Evolutionary conservation across 2,329 filamentous ascomycete genomes (phyloP).

Genomic region (Aureobasidium zeae): DNA sequence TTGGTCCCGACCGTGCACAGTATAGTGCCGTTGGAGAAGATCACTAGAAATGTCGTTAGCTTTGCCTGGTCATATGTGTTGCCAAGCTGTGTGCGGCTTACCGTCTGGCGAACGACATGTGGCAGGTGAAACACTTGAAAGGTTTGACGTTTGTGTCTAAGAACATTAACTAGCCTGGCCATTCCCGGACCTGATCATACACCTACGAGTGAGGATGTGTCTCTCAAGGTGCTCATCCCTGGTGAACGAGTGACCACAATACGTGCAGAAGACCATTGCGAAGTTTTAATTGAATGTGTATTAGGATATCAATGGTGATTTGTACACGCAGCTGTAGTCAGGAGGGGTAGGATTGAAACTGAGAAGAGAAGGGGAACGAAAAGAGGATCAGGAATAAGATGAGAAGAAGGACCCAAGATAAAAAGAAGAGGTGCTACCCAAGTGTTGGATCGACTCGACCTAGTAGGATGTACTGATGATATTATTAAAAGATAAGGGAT

Average conservation of each 20-base stretch:
- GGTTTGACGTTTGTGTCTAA: constrained; percentile 47
- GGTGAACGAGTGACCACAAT: constrained; percentile 45
- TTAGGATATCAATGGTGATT: constrained; percentile 18
- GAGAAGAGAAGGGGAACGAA: constrained; percentile 4
- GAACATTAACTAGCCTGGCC: background rate
- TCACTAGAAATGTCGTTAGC: constrained; percentile 30
- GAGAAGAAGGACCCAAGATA: constrained; percentile 1
- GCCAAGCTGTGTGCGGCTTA: constrained; percentile 24
- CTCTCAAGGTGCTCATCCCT: constrained; percentile 45
- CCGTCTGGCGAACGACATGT: constrained; percentile 46
- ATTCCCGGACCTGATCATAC: background rate
- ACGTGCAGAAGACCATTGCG: constrained; percentile 44
- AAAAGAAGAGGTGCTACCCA: constrained; percentile 11
- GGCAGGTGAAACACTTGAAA: constrained; percentile 46
- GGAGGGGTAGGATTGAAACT: background rate
- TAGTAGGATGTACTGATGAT: constrained; percentile 13
- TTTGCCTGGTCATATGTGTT: constrained; percentile 7
- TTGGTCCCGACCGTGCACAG: constrained; percentile 42
- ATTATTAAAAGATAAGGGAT: constrained; percentile 16
- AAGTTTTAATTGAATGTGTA: background rate
- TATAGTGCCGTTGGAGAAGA: constrained; percentile 44
- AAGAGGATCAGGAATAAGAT: background rate
- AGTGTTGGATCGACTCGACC: constrained; percentile 12
- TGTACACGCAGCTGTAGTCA: constrained; percentile 4
- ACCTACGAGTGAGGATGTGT: constrained; percentile 43